A percentile compares a stretch with the other conserved stretches of the same genome.
phyloP scores from a whole-genome alignment of 192 early-diverging fungal genomes.

The Podila epigama region DNA sequence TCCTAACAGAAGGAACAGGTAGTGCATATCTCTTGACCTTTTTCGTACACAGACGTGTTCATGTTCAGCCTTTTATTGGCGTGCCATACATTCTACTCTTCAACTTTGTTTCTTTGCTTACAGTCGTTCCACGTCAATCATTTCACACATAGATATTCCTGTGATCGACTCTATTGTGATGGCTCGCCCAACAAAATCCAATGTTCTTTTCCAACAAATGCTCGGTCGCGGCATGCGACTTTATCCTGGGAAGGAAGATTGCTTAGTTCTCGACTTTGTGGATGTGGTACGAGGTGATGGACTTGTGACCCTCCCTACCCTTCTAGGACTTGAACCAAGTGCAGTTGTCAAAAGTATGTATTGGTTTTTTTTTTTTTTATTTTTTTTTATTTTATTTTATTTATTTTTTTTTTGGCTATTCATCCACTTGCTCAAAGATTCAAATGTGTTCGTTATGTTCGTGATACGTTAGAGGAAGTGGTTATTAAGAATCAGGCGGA shows the following conservation, averaged over 20 bases:
- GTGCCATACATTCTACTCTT: background rate
- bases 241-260: conserved; percentile 70
- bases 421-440: background rate
- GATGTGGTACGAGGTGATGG: conserved; percentile 67
- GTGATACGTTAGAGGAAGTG: background rate
- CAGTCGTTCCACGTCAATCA: too few species aligned
- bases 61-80: background rate
- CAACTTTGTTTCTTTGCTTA: background rate
- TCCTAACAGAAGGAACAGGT: conserved; percentile 69
- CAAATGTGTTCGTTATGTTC: background rate
- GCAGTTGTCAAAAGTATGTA: conserved; percentile 56
- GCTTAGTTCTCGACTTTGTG: conserved; percentile 87
- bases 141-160: conserved; percentile 77
- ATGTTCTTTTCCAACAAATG: conserved; percentile 95
- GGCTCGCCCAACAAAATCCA: conserved; percentile 84
- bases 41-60: background rate
- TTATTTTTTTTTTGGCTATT: background rate
- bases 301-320: conserved; percentile 76
- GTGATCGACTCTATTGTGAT: conserved; percentile 88
- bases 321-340: conserved; percentile 78
- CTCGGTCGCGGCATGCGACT: conserved; percentile 89
- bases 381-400: background rate
- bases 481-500: background rate
- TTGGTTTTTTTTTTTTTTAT: background rate
- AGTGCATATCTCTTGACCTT: background rate